Percentiles rank a stretch among this genome's conserved stretches.
phyloP scores from a whole-genome alignment of 225 moss, liverwort and hornwort species.

The Pseudisothecium myosuroides region DNA sequence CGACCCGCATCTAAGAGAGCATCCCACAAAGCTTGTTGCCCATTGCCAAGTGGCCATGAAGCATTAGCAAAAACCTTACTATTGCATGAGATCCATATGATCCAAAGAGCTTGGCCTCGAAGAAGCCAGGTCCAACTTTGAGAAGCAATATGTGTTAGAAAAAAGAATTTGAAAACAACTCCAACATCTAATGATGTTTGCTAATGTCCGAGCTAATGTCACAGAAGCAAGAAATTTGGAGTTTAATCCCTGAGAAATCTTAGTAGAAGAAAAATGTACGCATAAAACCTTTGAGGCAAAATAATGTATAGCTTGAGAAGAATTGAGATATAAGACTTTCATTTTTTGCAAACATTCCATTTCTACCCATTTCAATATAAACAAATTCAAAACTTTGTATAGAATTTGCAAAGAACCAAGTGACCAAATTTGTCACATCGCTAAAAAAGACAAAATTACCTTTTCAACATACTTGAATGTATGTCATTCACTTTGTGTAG shows the following conservation, averaged over 20 bases:
- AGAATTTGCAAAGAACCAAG: background rate
- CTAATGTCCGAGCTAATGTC: background rate
- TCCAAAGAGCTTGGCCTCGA: no score
- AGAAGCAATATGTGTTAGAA: background rate
- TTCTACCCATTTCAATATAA: background rate
- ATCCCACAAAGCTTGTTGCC: no score
- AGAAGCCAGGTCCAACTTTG: background rate
- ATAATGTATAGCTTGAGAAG: background rate
- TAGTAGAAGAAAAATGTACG: background rate
- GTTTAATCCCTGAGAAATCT: rapidly evolving
- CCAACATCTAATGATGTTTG: background rate
- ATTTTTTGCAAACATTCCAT: no score
- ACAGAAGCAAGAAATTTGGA: rapidly evolving
- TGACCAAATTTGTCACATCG: background rate
- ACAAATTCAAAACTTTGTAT: background rate
- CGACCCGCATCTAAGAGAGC: no score
- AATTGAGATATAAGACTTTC: background rate
- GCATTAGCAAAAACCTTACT: no score
- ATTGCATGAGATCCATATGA: no score
- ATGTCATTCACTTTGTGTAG: background rate
- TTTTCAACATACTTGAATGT: background rate
- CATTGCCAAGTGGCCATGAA: no score
- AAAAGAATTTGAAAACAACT: background rate
- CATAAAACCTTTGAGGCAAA: background rate
- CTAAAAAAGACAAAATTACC: background rate